Percentiles rank a stretch among this genome's conserved stretches.
Conservation (phyloP, 2,329 filamentous ascomycete species). For the Macrophomina pseudophaseolina region DNA sequence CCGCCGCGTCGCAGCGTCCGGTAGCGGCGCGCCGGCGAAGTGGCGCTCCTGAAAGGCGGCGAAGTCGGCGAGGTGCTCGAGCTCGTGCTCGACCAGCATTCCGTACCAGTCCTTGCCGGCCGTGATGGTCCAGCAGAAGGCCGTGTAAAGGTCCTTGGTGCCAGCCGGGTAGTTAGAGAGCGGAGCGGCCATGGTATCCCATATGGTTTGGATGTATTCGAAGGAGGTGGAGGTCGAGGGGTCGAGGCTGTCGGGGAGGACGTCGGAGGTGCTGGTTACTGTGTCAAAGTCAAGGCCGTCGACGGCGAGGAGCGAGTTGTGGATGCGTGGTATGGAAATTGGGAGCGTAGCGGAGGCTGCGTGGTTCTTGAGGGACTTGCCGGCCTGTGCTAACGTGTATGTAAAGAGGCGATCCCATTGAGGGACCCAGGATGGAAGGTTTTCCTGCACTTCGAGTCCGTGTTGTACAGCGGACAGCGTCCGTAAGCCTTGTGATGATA, state of each 20-base stretch:
- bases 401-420: slow-evolving; percentile 27
- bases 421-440: slow-evolving; percentile 29
- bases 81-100: slow-evolving; percentile 21
- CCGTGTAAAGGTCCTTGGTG: neutral
- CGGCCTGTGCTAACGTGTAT: slow-evolving; percentile 21
- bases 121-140: slow-evolving; percentile 27
- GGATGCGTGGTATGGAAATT: neutral
- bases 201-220: neutral
- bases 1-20: neutral
- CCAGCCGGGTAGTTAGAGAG: neutral
- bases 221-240: neutral
- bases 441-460: slow-evolving; percentile 6
- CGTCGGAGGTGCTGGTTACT: neutral
- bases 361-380: neutral
- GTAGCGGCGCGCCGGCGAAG: neutral
- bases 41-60: neutral
- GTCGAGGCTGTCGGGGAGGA: slow-evolving; percentile 2
- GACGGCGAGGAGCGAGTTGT: neutral
- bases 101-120: slow-evolving; percentile 31
- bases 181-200: neutral
- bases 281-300: slow-evolving; percentile 4
- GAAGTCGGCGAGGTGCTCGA: slow-evolving; percentile 26
- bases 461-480: slow-evolving; percentile 30
- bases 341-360: neutral
- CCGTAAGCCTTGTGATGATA: slow-evolving; percentile 1